These are phyloP conservation scores for Zygotorulaspora danielsina DNA, from an alignment of 805 yeast genomes.

Conservation along the genomic window DNA sequence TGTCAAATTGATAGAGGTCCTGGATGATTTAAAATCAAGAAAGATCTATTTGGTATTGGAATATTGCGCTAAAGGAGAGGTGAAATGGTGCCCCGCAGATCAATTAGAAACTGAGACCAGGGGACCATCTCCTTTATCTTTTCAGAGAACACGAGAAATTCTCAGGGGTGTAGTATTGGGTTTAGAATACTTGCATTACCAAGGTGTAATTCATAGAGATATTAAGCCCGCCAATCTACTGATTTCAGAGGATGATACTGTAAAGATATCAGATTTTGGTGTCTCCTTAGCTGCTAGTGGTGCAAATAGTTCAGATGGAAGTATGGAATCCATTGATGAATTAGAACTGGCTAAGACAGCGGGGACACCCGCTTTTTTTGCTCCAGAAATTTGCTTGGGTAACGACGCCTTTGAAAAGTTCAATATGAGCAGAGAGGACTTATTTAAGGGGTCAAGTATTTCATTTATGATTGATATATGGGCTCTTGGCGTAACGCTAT, in stretches of 20 bases:
- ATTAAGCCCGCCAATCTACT: constrained; percentile 91
- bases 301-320: constrained; percentile 17
- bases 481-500: constrained; percentile 93
- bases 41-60: constrained; percentile 89
- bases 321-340: constrained; percentile 42
- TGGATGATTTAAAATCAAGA: constrained; percentile 77
- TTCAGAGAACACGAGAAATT: constrained; percentile 62
- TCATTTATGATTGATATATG: constrained; percentile 90
- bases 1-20: constrained; percentile 78
- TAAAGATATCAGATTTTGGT: constrained; percentile 95
- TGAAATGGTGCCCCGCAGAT: constrained; percentile 58
- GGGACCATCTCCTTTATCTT: constrained; percentile 64
- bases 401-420: constrained; percentile 27
- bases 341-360: constrained; percentile 91
- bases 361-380: constrained; percentile 95
- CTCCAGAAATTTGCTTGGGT: constrained; percentile 84
- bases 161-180: constrained; percentile 84
- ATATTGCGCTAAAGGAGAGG: constrained; percentile 86
- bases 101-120: constrained; percentile 39
- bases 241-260: constrained; percentile 62
- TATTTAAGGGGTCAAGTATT: constrained; percentile 46
- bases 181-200: constrained; percentile 82
- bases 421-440: constrained; percentile 22
- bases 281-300: constrained; percentile 66
- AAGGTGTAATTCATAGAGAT: constrained; percentile 91